A percentile compares a stretch with the other conserved stretches of the same genome.
phyloP scores from a whole-genome alignment of 2,329 filamentous ascomycete species.

The Aspergillus sojae region DNA sequence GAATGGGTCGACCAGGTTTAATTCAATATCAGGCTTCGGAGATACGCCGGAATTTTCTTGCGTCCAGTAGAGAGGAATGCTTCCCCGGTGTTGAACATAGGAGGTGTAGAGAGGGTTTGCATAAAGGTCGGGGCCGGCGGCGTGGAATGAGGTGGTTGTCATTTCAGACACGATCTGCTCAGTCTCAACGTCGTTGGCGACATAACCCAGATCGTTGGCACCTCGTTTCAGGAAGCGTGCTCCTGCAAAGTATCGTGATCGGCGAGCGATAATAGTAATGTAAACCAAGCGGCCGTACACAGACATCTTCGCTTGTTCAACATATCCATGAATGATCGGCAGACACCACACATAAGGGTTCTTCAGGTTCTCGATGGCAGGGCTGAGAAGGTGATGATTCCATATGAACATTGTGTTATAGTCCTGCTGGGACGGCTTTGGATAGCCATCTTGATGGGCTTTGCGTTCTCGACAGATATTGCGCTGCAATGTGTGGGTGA shows the following conservation, averaged over 20 bases:
- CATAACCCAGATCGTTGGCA: slow-evolving; percentile 90
- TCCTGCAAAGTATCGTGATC: slow-evolving; percentile 91
- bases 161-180: slow-evolving; percentile 98
- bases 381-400: slow-evolving; percentile 87
- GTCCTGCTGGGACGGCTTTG: slow-evolving; percentile 70
- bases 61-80: slow-evolving; percentile 96
- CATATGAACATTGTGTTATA: slow-evolving; percentile 97
- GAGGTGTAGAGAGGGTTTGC: slow-evolving; percentile 92
- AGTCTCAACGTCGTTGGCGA: slow-evolving; percentile 98
- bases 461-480: slow-evolving; percentile 83
- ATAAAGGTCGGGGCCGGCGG: slow-evolving; percentile 80
- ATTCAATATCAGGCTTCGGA: slow-evolving; percentile 92
- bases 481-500: slow-evolving; percentile 87
- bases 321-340: slow-evolving; percentile 92
- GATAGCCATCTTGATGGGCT: slow-evolving; percentile 66
- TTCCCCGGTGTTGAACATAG: slow-evolving; percentile 94
- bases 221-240: slow-evolving; percentile 93
- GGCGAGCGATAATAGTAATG: slow-evolving; percentile 88
- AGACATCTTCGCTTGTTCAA: slow-evolving; percentile 82
- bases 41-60: slow-evolving; percentile 94
- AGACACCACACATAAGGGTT: slow-evolving; percentile 95
- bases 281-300: slow-evolving; percentile 89
- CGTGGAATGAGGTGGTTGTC: slow-evolving; percentile 92
- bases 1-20: slow-evolving; percentile 95
- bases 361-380: slow-evolving; percentile 69